phyloP scores from a whole-genome alignment of 345 rosid genomes.

The Jatropha curcas region DNA sequence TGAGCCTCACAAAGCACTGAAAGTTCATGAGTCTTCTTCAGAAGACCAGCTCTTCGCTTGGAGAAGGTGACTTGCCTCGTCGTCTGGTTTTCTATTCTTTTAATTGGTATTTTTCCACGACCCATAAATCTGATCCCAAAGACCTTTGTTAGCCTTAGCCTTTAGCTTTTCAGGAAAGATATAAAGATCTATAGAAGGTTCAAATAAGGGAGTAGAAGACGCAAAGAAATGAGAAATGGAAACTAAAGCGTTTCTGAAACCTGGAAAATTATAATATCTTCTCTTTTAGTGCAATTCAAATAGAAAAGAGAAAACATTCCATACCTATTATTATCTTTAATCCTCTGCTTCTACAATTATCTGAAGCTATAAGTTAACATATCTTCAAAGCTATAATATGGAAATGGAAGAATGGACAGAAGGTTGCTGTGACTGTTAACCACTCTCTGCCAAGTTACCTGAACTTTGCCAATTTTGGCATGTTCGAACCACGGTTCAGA shows the following conservation, averaged over 20 bases:
- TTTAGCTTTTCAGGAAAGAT: no score
- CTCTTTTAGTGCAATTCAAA: background rate
- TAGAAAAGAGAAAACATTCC: no score
- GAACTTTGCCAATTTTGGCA: slow-evolving; percentile 15
- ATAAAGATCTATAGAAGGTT: background rate
- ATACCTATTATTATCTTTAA: no score
- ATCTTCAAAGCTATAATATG: no score
- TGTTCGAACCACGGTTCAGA: slow-evolving; percentile 12
- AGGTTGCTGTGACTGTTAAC: slow-evolving; percentile 31
- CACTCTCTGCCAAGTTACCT: slow-evolving; percentile 32
- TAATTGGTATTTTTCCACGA: slow-evolving; percentile 43
- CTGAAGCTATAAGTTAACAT: no score
- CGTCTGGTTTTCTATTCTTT: slow-evolving; percentile 49
- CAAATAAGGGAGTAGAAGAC: slow-evolving; percentile 15
- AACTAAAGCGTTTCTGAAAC: slow-evolving; percentile 15
- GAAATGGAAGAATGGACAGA: slow-evolving; percentile 20
- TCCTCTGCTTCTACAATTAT: slow-evolving; percentile 18
- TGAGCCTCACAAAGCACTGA: slow-evolving; percentile 53
- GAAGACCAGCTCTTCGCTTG: slow-evolving; percentile 41
- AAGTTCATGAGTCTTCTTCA: slow-evolving; percentile 50
- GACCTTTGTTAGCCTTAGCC: no score
- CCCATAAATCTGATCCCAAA: no score
- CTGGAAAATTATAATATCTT: background rate
- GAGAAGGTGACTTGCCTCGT: slow-evolving; percentile 55
- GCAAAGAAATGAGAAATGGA: slow-evolving; percentile 9